Evolutionary conservation across 2,329 filamentous ascomycete species (phyloP).

Genomic region (Knufia petricola): DNA sequence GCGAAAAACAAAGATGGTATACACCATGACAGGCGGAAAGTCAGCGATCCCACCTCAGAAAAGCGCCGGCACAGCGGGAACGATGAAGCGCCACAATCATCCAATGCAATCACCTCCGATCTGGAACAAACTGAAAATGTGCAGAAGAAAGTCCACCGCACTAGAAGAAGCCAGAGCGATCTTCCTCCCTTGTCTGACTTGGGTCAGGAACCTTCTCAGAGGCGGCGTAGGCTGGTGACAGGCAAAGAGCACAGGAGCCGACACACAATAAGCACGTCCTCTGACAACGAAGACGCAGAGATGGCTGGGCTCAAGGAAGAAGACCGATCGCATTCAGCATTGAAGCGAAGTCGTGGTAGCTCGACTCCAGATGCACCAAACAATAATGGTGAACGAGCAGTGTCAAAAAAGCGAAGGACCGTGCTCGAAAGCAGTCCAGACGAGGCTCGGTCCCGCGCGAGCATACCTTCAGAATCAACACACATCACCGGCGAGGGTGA

Average conservation of each 20-base stretch:
- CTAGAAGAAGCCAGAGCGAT: constrained; percentile 23
- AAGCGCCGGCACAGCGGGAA: neutral
- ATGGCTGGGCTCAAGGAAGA: constrained; percentile 13
- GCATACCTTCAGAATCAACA: constrained; percentile 5
- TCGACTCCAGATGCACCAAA: constrained; percentile 24
- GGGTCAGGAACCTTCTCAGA: constrained; percentile 17
- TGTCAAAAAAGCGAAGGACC: constrained; percentile 34
- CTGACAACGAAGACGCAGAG: constrained; percentile 15
- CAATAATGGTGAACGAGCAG: constrained; percentile 17
- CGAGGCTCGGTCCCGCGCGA: constrained; percentile 19
- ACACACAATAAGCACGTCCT: constrained; percentile 26
- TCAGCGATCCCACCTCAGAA: constrained; percentile 2
- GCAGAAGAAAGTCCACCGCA: constrained; percentile 13
- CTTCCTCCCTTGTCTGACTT: constrained; percentile 14
- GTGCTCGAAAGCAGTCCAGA: constrained; percentile 33
- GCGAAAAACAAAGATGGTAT: constrained; percentile 15
- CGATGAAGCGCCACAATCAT: constrained; percentile 13
- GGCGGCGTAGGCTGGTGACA: constrained; percentile 22
- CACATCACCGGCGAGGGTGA: neutral
- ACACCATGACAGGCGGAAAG: constrained; percentile 10
- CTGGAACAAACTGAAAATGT: constrained; percentile 17
- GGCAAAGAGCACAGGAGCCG: constrained; percentile 23
- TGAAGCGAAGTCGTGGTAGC: constrained; percentile 36
- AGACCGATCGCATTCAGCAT: constrained; percentile 7
- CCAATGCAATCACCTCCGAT: constrained; percentile 23